Conservation (phyloP, 176 grass and related monocot genomes). For the Cenchrus fungigraminus region DNA sequence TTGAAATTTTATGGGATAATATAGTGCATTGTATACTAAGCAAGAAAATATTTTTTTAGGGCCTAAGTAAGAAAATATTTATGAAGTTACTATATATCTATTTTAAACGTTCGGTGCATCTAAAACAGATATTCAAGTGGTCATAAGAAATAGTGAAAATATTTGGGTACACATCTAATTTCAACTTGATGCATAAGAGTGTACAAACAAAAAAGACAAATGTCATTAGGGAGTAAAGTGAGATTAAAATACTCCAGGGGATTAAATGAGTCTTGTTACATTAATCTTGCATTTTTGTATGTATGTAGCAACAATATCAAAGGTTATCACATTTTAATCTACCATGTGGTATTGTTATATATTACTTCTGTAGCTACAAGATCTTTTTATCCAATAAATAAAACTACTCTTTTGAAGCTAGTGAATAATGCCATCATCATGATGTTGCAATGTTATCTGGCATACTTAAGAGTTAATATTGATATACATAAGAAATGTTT, state of each 20-base stretch:
- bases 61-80: background rate
- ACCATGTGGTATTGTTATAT: slow-evolving; percentile 11
- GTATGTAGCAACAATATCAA: too few species aligned
- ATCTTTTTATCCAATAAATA: background rate
- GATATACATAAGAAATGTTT: background rate
- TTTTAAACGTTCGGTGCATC: background rate
- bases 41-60: background rate
- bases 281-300: too few species aligned
- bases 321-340: background rate
- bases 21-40: background rate
- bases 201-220: background rate
- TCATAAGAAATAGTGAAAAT: background rate
- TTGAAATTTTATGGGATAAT: background rate
- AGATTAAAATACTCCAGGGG: background rate
- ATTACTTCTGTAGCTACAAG: background rate
- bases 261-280: background rate
- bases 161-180: background rate
- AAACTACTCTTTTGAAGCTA: background rate
- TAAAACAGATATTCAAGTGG: background rate
- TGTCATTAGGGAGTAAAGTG: background rate
- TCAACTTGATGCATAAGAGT: background rate
- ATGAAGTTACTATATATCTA: background rate
- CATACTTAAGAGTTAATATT: background rate
- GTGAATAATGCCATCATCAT: background rate
- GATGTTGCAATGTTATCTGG: background rate